phyloP scores from a whole-genome alignment of 352 stramenopile species.

The Peronosclerospora sorghi region DNA sequence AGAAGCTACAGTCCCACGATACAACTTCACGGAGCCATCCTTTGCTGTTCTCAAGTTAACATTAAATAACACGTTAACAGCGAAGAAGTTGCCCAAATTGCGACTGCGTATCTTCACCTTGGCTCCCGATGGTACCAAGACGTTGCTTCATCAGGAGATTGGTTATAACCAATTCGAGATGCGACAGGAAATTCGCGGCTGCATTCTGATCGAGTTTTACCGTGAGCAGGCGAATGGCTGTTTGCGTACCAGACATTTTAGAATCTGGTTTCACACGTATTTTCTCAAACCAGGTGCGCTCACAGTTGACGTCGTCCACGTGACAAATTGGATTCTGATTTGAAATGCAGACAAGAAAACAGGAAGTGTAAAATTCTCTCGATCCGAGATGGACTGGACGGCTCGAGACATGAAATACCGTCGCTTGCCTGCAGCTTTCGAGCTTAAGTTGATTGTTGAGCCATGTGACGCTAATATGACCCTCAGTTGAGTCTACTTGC shows the following conservation, averaged over 20 bases:
- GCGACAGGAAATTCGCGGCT: constrained; percentile 31
- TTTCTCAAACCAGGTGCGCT: constrained; percentile 26
- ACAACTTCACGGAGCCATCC: constrained; percentile 13
- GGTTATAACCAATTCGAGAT: constrained; percentile 42
- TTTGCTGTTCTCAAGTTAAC: constrained; percentile 26
- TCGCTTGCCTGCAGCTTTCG: constrained; percentile 46
- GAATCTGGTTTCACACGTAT: constrained; percentile 63
- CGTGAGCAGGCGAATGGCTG: constrained; percentile 25
- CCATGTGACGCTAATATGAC: too few species aligned
- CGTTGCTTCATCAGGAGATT: constrained; percentile 33
- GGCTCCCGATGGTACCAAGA: constrained; percentile 17
- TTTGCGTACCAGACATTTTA: constrained; percentile 50
- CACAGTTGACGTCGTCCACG: background rate
- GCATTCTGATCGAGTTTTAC: constrained; percentile 53
- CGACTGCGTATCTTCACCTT: constrained; percentile 42
- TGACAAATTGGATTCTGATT: background rate
- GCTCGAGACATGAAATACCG: constrained; percentile 49
- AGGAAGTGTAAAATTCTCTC: constrained; percentile 26
- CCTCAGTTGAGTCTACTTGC: too few species aligned
- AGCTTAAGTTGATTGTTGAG: constrained; percentile 37
- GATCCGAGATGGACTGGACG: constrained; percentile 57
- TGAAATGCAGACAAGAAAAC: constrained; percentile 14
- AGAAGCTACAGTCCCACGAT: constrained; percentile 6
- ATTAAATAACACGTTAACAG: constrained; percentile 35
- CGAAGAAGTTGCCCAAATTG: constrained; percentile 22